Evolutionary conservation across 768 basidiomycete genomes (phyloP), one percentile per base, ranked within the genome.

Genomic region (Cystobasidiopsis lactophilus): DNA sequence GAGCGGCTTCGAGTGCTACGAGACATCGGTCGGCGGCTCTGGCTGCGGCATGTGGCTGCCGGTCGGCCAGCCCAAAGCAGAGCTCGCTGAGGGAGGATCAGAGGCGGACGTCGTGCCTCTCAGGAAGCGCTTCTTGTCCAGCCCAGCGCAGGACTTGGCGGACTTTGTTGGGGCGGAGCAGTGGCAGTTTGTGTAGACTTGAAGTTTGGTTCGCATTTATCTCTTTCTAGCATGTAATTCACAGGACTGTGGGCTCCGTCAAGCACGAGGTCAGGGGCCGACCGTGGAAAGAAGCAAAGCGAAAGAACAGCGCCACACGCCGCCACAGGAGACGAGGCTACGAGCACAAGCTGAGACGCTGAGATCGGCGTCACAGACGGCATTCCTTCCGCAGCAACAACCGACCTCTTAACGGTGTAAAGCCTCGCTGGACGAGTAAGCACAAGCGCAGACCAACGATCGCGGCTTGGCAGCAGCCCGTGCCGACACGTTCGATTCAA

Each of bases 11-110:
- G 73, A 76, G 57, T 79, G 85, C 26, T 88, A 96, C 72, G 71
- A 85, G 59, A 89, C 91, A 33, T 76, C 82, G 52, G 84, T 98
- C 47, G 93, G 93, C 16, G 93, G 93, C 52, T 79, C 78, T 59
- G 91, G 91, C 10, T 74, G 91, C 18, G 91, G 91, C 55, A 75
- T 98, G 26, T 49, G 53, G 33, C 26, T 58, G 2, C 53, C 57
- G 5, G 39, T 31, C 14, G 9, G 19, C 24, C 19, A 40, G 4
- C 0, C 9, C 11, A 27, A 5, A 7, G 21, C 29, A 5, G 57
- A 52, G 13, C 2, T 37, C 24, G 62, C 52, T 3, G 62, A 63
- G 39, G 62, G 59, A 1, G 62, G 62, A 23, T 46, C 37, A 1
- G 60, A 63, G 49, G 30, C 16, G 10, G 54, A 24, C 31, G 46